phyloP scores from a whole-genome alignment of 164 flowering plant genomes.

The Kalanchoe fedtschenkoi region DNA sequence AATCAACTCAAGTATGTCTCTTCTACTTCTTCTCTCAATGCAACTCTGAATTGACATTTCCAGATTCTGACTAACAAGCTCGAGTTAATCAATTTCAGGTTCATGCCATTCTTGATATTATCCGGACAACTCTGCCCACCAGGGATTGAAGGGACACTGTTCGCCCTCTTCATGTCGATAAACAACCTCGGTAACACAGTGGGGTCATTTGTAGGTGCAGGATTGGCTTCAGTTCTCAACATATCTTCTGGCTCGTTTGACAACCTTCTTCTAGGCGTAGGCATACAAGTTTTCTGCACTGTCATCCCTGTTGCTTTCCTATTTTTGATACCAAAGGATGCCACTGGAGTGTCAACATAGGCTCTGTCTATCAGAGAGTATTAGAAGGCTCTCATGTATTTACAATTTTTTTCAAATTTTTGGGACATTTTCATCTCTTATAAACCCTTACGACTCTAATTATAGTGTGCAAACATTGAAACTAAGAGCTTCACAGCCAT shows the following conservation, averaged over 20 bases:
- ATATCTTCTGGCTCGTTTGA: slow-evolving; percentile 75
- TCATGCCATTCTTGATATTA: slow-evolving; percentile 88
- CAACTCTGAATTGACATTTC: background rate
- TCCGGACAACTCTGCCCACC: slow-evolving; percentile 94
- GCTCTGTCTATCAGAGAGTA: background rate
- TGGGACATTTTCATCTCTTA: background rate
- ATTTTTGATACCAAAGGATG: slow-evolving; percentile 81
- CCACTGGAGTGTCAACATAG: slow-evolving; percentile 61
- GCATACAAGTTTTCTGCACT: slow-evolving; percentile 49
- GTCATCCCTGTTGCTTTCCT: slow-evolving; percentile 62
- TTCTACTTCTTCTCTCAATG: background rate
- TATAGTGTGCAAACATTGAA: background rate
- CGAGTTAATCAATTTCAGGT: slow-evolving; percentile 35
- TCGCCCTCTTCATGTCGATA: slow-evolving; percentile 92
- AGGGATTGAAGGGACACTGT: slow-evolving; percentile 89
- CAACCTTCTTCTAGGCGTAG: slow-evolving; percentile 50
- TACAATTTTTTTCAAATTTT: background rate
- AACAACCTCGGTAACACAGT: slow-evolving; percentile 77
- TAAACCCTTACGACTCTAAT: background rate
- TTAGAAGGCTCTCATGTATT: background rate
- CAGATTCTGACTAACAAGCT: background rate
- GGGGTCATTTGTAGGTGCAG: slow-evolving; percentile 71
- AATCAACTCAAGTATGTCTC: slow-evolving; percentile 76
- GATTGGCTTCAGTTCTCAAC: slow-evolving; percentile 63
- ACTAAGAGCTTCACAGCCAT: too few species aligned